phyloP scores from a whole-genome alignment of 148 eudicot species.

The Oxyria digyna region DNA sequence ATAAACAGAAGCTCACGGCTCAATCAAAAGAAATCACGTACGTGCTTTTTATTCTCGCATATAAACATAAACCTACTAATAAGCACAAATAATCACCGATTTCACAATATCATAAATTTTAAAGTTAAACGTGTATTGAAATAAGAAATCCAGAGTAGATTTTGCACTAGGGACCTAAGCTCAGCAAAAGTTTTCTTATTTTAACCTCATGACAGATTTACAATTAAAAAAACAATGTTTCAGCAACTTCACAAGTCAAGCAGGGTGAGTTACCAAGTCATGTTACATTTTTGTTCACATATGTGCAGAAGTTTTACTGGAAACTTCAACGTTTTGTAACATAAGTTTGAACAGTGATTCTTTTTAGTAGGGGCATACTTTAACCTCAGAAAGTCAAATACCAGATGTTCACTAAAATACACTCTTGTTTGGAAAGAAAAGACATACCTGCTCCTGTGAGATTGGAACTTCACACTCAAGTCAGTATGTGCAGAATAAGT shows the following conservation, averaged over 20 bases:
- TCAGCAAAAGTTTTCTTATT: neutral
- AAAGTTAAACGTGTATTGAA: neutral
- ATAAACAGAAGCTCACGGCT: conserved; percentile 4
- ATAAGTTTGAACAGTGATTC: neutral
- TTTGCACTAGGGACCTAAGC: neutral
- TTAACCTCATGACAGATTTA: neutral
- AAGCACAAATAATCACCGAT: neutral
- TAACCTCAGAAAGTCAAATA: neutral
- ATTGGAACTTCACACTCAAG: conserved; percentile 70
- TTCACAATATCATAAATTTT: neutral
- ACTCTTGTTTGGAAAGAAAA: neutral
- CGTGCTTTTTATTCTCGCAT: neutral
- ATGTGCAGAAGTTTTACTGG: neutral
- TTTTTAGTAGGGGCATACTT: neutral
- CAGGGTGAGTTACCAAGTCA: neutral
- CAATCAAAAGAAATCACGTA: too few relatives aligned
- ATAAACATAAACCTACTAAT: neutral
- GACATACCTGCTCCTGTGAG: conserved; percentile 76
- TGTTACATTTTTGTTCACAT: neutral
- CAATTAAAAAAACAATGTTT: neutral
- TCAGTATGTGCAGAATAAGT: conserved; percentile 83
- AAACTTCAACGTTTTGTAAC: neutral
- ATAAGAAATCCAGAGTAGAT: neutral
- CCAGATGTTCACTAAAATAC: neutral
- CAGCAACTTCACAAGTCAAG: neutral